A percentile compares a stretch with the other conserved stretches of the same genome.
These are phyloP conservation scores for Litsea cubeba DNA, from an alignment of 164 flowering plant genomes.

Conservation along the genomic window DNA sequence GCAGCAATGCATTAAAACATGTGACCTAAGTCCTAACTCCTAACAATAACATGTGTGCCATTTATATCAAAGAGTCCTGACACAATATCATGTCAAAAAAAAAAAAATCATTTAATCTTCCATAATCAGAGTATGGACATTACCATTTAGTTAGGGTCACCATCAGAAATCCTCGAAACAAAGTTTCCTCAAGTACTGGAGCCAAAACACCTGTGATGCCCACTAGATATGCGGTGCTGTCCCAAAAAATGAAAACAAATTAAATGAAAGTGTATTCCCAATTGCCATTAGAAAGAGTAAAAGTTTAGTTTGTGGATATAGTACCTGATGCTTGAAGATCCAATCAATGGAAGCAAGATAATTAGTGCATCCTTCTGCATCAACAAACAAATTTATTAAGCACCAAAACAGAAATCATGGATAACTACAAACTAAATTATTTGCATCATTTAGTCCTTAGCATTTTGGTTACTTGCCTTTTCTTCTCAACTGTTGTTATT, in stretches of 20 bases:
- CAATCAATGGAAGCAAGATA: conserved; percentile 85
- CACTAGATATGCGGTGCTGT: conserved; percentile 79
- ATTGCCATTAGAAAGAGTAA: background rate
- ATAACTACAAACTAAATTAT: background rate
- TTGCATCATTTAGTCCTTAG: no score
- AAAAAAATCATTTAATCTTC: background rate
- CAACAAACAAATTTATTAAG: conserved; percentile 1
- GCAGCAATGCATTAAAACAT: background rate
- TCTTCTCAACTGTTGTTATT: no score
- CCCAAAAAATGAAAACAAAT: conserved; percentile 13
- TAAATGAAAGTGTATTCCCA: conserved; percentile 1
- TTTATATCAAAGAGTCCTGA: background rate
- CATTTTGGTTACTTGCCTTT: no score
- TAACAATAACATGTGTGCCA: background rate
- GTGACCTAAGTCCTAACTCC: background rate
- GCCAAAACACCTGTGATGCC: conserved; percentile 90
- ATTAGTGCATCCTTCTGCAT: conserved; percentile 88
- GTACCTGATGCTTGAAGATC: conserved; percentile 85
- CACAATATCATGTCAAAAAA: background rate
- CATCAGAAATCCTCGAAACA: conserved; percentile 94
- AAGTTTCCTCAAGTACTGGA: conserved; percentile 86
- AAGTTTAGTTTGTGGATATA: conserved; percentile 10
- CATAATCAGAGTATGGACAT: conserved; percentile 2
- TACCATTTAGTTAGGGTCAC: conserved; percentile 90
- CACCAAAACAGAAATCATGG: background rate